A percentile compares a stretch with the other conserved stretches of the same genome.
Evolutionary conservation across 2,329 filamentous ascomycete species (phyloP).

Genomic region (Hymenotorrendiella dingleyae): DNA sequence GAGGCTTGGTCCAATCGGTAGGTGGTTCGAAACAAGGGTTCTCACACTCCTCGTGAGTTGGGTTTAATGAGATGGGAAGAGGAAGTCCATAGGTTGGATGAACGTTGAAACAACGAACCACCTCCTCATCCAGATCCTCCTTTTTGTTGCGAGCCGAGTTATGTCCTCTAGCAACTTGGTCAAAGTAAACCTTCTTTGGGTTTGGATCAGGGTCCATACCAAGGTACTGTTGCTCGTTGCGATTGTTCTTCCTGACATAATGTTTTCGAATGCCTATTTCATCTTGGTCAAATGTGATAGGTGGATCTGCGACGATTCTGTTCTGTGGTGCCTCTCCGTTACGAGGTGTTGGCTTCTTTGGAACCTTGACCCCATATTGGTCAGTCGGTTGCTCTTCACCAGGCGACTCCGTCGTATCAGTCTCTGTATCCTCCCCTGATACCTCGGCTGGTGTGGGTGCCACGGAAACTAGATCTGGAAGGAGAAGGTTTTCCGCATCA

Average conservation of each 20-base stretch:
- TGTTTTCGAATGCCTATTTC: slow-evolving; percentile 29
- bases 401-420: slow-evolving; percentile 13
- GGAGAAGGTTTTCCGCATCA: neutral
- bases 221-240: slow-evolving; percentile 21
- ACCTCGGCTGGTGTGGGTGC: slow-evolving; percentile 17
- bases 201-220: slow-evolving; percentile 24
- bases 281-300: slow-evolving; percentile 22
- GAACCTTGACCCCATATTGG: slow-evolving; percentile 25
- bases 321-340: slow-evolving; percentile 23
- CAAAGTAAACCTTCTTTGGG: slow-evolving; percentile 24
- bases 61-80: slow-evolving; percentile 13
- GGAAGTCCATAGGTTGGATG: slow-evolving; percentile 21
- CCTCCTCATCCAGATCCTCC: slow-evolving; percentile 25
- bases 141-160: slow-evolving; percentile 25
- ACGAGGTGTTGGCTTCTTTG: slow-evolving; percentile 21
- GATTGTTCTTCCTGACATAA: slow-evolving; percentile 17
- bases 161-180: slow-evolving; percentile 22
- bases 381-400: slow-evolving; percentile 23
- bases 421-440: slow-evolving; percentile 18
- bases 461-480: slow-evolving; percentile 13
- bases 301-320: slow-evolving; percentile 19
- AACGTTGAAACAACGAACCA: slow-evolving; percentile 15
- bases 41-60: slow-evolving; percentile 6
- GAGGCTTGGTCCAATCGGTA: slow-evolving; percentile 11
- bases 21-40: slow-evolving; percentile 9